Evolutionary conservation across 2,329 filamentous ascomycete genomes (phyloP), one percentile per base, ranked within the genome.

Genomic region (Sclerotiophoma versabilis): DNA sequence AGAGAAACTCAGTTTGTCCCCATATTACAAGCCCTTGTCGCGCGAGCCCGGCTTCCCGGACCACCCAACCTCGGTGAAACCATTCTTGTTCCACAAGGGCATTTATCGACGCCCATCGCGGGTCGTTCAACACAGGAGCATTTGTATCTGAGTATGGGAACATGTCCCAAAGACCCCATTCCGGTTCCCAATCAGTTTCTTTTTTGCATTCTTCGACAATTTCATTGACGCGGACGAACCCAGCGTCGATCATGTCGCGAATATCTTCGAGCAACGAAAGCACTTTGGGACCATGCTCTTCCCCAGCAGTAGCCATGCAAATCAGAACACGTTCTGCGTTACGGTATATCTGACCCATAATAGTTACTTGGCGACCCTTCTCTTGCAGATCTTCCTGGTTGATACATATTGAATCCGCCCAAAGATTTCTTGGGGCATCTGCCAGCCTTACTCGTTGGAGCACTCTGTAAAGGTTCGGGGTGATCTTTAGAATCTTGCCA

Each of bases 381-480:
- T 63, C 59, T n/a, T 51, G n/a, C 1, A 55, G 7, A 36, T 57
- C 37, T 5, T 54, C 56, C 41, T 63, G 59, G 15, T 62, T 52
- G 46, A 64, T 57, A 17, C 57, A 62, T 8, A 62, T 60, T 5
- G 57, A 50, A 19, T 63, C 61, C 4, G 50, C 57, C 59, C 59
- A 63, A 2, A 60, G 48, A n/a, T 23, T 52, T 1, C 59, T 46
- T 8, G 54, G 25, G 27, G 9, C 17, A 26, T 53, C 23, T 19
- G 43, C 34, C 20, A 44, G 38, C 11, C 52, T 45, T 8, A 62
- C 15, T 8, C 47, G 43, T 9, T 32, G 34, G 3, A 64, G 52
- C 6, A 54, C 59, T 4, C 29, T 46, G 11, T 49, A 34, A 1
- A 60, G 45, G 23, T 54, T 62, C 3, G 36, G 30, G 2, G 49